Evolutionary conservation across 192 early-diverging fungal species (phyloP).

Genomic region (Rhizophagus clarus): DNA sequence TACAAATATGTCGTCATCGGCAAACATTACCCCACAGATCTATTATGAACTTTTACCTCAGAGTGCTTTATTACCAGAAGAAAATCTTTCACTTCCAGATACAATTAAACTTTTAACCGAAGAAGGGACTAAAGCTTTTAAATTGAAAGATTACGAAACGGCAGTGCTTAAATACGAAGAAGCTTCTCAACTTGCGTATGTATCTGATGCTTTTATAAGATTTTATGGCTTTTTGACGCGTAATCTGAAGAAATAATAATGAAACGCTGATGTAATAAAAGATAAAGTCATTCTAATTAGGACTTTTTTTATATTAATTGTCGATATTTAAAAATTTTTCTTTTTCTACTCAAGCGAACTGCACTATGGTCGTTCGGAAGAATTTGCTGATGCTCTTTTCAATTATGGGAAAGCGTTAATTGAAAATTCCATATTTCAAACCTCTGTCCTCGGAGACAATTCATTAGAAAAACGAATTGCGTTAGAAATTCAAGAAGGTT

Average conservation of each 20-base stretch:
- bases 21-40: not conserved
- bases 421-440: constrained; percentile 71
- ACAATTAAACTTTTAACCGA: constrained; percentile 48
- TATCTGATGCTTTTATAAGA: not conserved
- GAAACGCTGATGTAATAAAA: not conserved
- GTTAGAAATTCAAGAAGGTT: not conserved
- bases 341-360: not conserved
- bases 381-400: constrained; percentile 72
- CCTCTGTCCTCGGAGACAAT: constrained; percentile 68
- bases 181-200: constrained; percentile 68
- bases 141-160: constrained; percentile 62
- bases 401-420: constrained; percentile 75
- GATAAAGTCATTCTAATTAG: not conserved
- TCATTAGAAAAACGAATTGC: constrained; percentile 1
- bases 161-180: constrained; percentile 69
- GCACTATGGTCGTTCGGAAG: constrained; percentile 39
- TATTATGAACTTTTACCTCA: not conserved
- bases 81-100: not conserved
- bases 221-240: not conserved
- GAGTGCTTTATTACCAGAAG: not conserved
- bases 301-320: not conserved
- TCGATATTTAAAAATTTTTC: not conserved
- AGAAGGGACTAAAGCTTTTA: constrained; percentile 67
- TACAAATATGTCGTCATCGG: not conserved
- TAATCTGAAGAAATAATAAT: not conserved